Base-by-base conservation (phyloP, 441 rosid genomes). In the Lepidium campestre region DNA sequence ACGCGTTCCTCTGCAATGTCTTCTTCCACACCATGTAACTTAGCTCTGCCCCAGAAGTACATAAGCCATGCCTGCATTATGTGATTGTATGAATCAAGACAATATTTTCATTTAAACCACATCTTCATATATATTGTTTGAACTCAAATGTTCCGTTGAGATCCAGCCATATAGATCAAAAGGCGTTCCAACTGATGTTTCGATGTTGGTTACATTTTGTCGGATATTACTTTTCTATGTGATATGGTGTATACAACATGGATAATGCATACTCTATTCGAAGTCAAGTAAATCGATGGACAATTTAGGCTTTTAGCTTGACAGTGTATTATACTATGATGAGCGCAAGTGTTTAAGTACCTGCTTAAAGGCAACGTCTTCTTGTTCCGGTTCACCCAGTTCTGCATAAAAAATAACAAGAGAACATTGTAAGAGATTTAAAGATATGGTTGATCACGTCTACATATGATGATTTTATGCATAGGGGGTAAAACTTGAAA, bases 1-100 rank as follows among this genome's bases (percentile, higher is more conserved):
- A 92, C 80, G 62, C 88, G 79, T 73, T 92, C 99, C 53, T 89
- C 95, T 53, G 98, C 95, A 29, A 92, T 83, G 79, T 92, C 99
- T 71, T 87, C 89, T 81, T 95, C 99, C 56, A 92, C 88, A 40
- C 82, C 82, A 58, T 87, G 86, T 65, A 75, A 77, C 79, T 80
- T 81, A 56, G 98, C 96, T 84, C 99, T 87, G 74, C 88, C 85
- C 99, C 98, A 95, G 69, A 85, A 92, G 77, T 92, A 92, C 48
- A 85, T 82, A 59, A 92, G 74, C 99, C 99, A 95, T 56, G 98
- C 97, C 99, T 95, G 78, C 72, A 64, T 10, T 60, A 25, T 10
- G 19, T 23, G 12, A 35, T 23, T 42, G 4, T 23, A 35, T 20
- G 20, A 19, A 39, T 47, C 52, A 56, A 64, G 10, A 27, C 10